Base-by-base conservation (phyloP, 225 moss, liverwort and hornwort species). In the Pleurozium schreberi region DNA sequence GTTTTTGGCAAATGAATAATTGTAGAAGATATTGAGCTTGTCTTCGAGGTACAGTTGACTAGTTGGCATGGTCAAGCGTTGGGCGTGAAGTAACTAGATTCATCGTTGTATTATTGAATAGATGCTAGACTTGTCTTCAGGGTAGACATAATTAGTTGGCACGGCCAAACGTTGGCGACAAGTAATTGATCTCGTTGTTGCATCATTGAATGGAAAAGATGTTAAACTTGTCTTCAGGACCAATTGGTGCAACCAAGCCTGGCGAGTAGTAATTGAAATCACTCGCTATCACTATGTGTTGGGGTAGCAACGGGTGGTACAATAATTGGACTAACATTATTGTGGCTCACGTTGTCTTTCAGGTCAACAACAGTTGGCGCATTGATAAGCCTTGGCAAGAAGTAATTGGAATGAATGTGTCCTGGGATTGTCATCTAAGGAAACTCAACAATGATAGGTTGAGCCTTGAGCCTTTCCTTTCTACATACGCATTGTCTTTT, bases 311-410 rank as follows among this genome's bases (percentile, higher is more conserved):
- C 0, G 5, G 1, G 3, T 36, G 3, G 36, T 2, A 13, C 14
- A 34, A 76, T 36, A 52, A 76, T 52, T 76, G 5, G 14, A 76
- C 22, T 14, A 9, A 36, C 5, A 7, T 31, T 34, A 8, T 23
- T 36, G 2, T 11, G 2, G 1, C 7, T 57, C 20, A 21, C 6
- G 9, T 26, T 57, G 8, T n/a, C 27, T 18, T 79, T n/a, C 16
- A 6, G 7, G 1, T 7, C 2, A 18, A 5, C 7, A 55, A 12
- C 0, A n/a, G 1, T 9, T 18, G 1, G 8, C 28, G 28, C 55
- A 18, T n/a, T n/a, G n/a, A 15, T 18, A n/a, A 58, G 58, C n/a
- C 5, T 52, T 22, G 22, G 8, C 1, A 17, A n/a, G n/a, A 57
- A 5, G 27, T 18, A 80, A 40, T 40, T 28, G 3, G 12, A 58